A percentile compares a stretch with the other conserved stretches of the same genome.
These are phyloP conservation scores for Fraxinus xanthoxyloides DNA, from an alignment of 305 asterid genomes.

Conservation along the genomic window DNA sequence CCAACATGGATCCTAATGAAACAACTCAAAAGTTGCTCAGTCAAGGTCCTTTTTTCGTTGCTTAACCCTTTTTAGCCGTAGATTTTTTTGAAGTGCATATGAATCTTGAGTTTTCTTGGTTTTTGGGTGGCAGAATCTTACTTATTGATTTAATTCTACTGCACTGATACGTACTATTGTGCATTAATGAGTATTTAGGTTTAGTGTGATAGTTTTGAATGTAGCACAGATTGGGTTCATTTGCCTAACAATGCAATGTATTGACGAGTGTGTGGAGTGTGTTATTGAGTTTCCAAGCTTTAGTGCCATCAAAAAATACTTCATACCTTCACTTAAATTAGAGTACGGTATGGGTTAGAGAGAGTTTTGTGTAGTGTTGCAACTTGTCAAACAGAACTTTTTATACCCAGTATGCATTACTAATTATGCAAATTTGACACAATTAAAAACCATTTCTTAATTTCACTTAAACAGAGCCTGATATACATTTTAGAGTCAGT, in stretches of 20 bases:
- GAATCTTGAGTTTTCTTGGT: neutral
- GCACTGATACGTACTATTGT: neutral
- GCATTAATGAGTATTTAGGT: neutral
- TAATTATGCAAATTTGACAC: neutral
- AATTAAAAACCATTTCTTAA: neutral
- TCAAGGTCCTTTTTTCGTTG: conserved; percentile 52
- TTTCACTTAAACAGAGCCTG: neutral
- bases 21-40: conserved; percentile 77
- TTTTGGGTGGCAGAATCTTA: neutral
- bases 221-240: neutral
- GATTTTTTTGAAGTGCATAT: conserved; percentile 11
- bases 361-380: neutral
- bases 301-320: neutral
- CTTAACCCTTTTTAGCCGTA: neutral
- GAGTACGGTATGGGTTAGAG: neutral
- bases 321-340: neutral
- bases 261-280: neutral
- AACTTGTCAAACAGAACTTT: neutral
- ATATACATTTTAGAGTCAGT: neutral
- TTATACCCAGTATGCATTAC: neutral
- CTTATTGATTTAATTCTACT: neutral
- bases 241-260: conserved; percentile 20
- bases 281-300: neutral
- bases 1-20: conserved; percentile 96
- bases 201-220: neutral